Conservation (phyloP, 1,139 yeast species). For the Nakaseomyces sp. region DNA sequence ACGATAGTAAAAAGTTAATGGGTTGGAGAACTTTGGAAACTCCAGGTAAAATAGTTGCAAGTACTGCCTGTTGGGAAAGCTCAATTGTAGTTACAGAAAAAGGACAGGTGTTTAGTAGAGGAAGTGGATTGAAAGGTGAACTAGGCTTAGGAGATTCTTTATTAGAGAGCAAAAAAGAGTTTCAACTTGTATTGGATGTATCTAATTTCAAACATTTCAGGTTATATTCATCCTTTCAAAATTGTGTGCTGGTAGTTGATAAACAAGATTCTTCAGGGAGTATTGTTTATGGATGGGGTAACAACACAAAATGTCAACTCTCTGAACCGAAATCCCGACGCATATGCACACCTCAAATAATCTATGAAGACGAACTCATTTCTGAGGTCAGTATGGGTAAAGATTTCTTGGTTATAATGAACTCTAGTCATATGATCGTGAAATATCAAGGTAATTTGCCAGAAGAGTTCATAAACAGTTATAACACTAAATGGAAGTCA, state of each 20-base stretch:
- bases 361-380: slow-evolving; percentile 13
- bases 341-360: slow-evolving; percentile 22
- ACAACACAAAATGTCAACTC: slow-evolving; percentile 67
- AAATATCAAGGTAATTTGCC: slow-evolving; percentile 31
- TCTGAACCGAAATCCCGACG: slow-evolving; percentile 24
- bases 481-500: slow-evolving; percentile 45
- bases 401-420: slow-evolving; percentile 19
- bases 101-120: slow-evolving; percentile 31
- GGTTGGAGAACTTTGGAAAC: slow-evolving; percentile 8
- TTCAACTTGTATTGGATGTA: slow-evolving; percentile 19
- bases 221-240: slow-evolving; percentile 22
- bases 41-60: slow-evolving; percentile 22
- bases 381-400: slow-evolving; percentile 26
- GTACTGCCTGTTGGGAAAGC: slow-evolving; percentile 68
- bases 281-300: slow-evolving; percentile 70
- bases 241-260: slow-evolving; percentile 37
- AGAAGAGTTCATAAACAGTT: slow-evolving; percentile 9
- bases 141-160: slow-evolving; percentile 47
- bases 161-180: slow-evolving; percentile 3
- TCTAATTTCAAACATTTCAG: slow-evolving; percentile 10
- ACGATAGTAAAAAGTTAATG: slow-evolving; percentile 8
- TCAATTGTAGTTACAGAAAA: slow-evolving; percentile 39
- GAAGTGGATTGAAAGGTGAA: slow-evolving; percentile 66
- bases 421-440: slow-evolving; percentile 13
- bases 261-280: slow-evolving; percentile 31